Conservation (phyloP, 306 rosid species). For the Biancaea sappan region DNA sequence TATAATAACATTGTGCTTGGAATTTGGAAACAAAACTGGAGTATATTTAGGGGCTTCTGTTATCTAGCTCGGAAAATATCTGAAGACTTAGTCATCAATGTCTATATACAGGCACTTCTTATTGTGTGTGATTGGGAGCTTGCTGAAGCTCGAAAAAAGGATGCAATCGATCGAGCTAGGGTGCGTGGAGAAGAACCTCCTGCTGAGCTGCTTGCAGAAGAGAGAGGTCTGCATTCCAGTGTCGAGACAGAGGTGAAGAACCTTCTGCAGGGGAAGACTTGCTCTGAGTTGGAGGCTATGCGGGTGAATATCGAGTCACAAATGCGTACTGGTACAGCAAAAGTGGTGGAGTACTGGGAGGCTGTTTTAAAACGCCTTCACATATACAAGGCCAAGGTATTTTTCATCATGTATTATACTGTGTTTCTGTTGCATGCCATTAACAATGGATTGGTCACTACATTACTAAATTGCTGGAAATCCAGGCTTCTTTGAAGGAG, state of each 20-base stretch:
- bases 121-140: conserved; percentile 95
- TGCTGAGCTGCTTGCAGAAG: conserved; percentile 95
- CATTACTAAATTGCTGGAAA: conserved; percentile 33
- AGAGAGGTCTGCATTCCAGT: conserved; percentile 93
- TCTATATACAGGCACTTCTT: conserved; percentile 78
- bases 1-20: no score
- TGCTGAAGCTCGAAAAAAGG: conserved; percentile 90
- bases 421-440: conserved; percentile 6
- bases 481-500: conserved; percentile 89
- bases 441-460: conserved; percentile 1
- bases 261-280: conserved; percentile 76
- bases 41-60: neutral
- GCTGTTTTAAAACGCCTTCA: conserved; percentile 83
- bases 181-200: conserved; percentile 98
- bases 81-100: conserved; percentile 16
- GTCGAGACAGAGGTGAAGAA: conserved; percentile 77
- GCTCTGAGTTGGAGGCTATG: conserved; percentile 73
- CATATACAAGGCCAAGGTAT: conserved; percentile 95
- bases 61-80: neutral
- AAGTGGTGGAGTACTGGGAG: conserved; percentile 98
- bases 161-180: conserved; percentile 92
- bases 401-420: conserved; percentile 27
- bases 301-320: conserved; percentile 78
- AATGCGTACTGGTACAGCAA: conserved; percentile 92
- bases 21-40: neutral